Percentiles rank a stretch among this genome's conserved stretches.
Evolutionary conservation across 371 early-diverging fungal species (phyloP).

Genomic region (Smittium culicis): DNA sequence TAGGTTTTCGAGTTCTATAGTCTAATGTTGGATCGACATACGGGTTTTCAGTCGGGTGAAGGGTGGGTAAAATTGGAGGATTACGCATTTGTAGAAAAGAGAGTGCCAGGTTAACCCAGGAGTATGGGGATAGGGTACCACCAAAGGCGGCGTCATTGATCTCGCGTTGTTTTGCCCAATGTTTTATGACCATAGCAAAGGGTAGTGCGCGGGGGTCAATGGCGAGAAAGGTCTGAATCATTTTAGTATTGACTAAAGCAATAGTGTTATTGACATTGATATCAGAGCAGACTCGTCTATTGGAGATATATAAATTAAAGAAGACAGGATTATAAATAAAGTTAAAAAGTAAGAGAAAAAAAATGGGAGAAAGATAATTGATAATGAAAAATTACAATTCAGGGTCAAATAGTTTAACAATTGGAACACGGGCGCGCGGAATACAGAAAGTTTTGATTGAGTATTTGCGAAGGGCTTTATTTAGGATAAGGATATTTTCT

Average conservation of each 20-base stretch:
- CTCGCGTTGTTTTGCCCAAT: slow-evolving; percentile 34
- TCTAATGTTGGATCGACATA: no score
- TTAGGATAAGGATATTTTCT: slow-evolving; percentile 24
- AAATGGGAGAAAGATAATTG: no score
- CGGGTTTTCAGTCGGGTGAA: no score
- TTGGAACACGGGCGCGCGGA: no score
- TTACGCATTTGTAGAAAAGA: slow-evolving; percentile 79
- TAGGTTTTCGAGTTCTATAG: no score
- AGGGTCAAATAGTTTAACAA: no score
- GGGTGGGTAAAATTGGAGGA: slow-evolving; percentile 73
- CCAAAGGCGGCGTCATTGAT: slow-evolving; percentile 58
- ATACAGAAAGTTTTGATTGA: slow-evolving; percentile 27
- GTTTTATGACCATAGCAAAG: slow-evolving; percentile 39
- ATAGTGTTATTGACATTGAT: slow-evolving; percentile 40
- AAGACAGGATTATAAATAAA: no score
- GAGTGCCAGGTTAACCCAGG: slow-evolving; percentile 81
- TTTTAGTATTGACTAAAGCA: slow-evolving; percentile 41
- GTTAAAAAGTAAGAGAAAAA: no score
- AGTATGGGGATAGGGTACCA: slow-evolving; percentile 83
- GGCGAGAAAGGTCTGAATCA: slow-evolving; percentile 37
- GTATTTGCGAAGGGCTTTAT: slow-evolving; percentile 23
- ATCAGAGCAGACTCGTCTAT: slow-evolving; percentile 34
- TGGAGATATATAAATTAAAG: no score
- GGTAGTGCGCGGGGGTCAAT: slow-evolving; percentile 40
- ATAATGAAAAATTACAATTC: no score